Evolutionary conservation across 805 yeast species (phyloP).

Genomic region (Starmerella vitae): DNA sequence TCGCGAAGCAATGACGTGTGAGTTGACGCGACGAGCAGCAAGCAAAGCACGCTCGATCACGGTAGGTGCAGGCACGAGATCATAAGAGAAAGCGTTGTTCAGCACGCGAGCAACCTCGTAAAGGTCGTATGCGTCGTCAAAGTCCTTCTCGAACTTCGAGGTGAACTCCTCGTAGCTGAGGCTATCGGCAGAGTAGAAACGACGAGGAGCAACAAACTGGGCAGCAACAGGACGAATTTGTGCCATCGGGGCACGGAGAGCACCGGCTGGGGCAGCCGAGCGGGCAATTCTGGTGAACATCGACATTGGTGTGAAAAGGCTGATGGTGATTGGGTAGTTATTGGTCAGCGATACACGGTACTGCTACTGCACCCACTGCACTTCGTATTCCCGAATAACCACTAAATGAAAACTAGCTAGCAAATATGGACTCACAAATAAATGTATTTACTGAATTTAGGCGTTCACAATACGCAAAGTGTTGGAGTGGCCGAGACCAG

Average conservation of each 20-base stretch:
- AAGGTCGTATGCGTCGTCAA: conserved; percentile 81
- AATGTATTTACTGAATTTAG: too few relatives aligned
- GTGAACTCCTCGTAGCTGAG: conserved; percentile 28
- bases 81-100: conserved; percentile 96
- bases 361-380: too few relatives aligned
- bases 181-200: conserved; percentile 16
- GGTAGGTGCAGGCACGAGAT: conserved; percentile 94
- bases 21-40: conserved; percentile 98
- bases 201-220: conserved; percentile 8
- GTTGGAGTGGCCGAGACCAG: conserved; percentile 98
- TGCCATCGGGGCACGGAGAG: conserved; percentile 13
- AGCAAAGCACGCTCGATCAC: conserved; percentile 90
- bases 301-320: too few relatives aligned
- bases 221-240: conserved; percentile 7
- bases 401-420: too few relatives aligned
- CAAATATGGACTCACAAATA: too few relatives aligned
- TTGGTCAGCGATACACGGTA: too few relatives aligned
- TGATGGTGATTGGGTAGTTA: too few relatives aligned
- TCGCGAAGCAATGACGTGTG: conserved; percentile 96
- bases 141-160: conserved; percentile 75
- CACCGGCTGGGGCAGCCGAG: conserved; percentile 11
- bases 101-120: conserved; percentile 86
- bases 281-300: conserved; percentile 16
- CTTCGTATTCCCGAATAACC: too few relatives aligned
- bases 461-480: conserved; percentile 63